Evolutionary conservation across 768 basidiomycete species (phyloP).

Genomic region (Scleroderma bovista): DNA sequence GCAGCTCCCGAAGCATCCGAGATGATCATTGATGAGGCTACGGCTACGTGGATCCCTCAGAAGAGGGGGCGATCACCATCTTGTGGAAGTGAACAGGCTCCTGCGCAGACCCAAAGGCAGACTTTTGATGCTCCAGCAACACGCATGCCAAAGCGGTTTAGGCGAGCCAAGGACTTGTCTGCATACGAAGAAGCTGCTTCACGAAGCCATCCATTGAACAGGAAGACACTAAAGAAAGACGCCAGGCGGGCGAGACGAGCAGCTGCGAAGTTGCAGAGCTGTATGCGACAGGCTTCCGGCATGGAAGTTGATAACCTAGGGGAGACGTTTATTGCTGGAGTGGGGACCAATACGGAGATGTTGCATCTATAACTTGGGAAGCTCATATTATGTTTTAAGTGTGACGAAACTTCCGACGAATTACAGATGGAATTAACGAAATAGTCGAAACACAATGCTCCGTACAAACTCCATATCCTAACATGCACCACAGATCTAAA

Average conservation of each 20-base stretch:
- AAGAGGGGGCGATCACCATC: slow-evolving; percentile 18
- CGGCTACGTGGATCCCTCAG: slow-evolving; percentile 29
- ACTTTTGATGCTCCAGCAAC: not conserved
- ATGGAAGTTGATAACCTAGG: slow-evolving; percentile 27
- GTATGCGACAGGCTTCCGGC: slow-evolving; percentile 4
- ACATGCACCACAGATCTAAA: too few species aligned
- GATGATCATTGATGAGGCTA: slow-evolving; percentile 37
- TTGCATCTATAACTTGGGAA: too few species aligned
- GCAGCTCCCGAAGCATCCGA: slow-evolving; percentile 20
- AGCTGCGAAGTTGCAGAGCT: slow-evolving; percentile 26
- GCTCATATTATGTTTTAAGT: too few species aligned
- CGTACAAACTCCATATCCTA: too few species aligned
- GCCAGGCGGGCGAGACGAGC: slow-evolving; percentile 58
- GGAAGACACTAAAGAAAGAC: slow-evolving; percentile 56
- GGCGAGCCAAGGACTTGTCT: slow-evolving; percentile 50
- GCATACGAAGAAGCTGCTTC: slow-evolving; percentile 48
- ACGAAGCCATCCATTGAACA: slow-evolving; percentile 41
- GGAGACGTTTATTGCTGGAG: slow-evolving; percentile 11
- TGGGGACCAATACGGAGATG: not conserved
- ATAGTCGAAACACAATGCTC: too few species aligned
- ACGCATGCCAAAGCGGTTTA: slow-evolving; percentile 51
- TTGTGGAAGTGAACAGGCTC: not conserved
- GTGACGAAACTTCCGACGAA: too few species aligned
- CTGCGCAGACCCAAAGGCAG: not conserved
- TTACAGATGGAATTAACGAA: too few species aligned